Base-by-base conservation (phyloP, 2,329 filamentous ascomycete species). In the Daldinia eschscholtzii region DNA sequence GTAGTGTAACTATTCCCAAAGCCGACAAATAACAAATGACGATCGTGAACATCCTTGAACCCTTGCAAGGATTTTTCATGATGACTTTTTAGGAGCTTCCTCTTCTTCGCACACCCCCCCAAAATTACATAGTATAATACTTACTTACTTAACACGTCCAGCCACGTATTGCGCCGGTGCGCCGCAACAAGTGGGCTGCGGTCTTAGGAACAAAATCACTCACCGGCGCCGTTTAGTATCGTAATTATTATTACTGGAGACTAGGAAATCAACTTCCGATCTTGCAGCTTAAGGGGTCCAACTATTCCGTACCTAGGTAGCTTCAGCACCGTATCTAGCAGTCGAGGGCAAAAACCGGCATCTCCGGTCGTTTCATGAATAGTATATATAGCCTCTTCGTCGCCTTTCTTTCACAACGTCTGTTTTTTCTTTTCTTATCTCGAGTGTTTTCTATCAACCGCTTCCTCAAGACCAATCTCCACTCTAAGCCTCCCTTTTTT, bases 141-240 rank as follows among this genome's bases (percentile, higher is more conserved):
- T 9, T 35, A 35, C 33, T 35, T 35, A 56, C 23, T 33, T 37
- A 57, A 30, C 42, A 46, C 42, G 35, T 58, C 56, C 56, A 59
- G 39, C 55, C 55, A 62, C 63, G 64, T 70, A 64, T 48, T 52
- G 52, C 18, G 52, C 52, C 28, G 52, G 65, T 57, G 57, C 61
- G 60, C 59, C 65, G 61, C 62, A 61, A 55, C 46, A 42, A 68
- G 65, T 69, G 64, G 66, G 41, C 57, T 71, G 66, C 69, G 57
- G 57, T 68, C 61, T 56, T 55, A 59, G 35, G 53, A 59, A 69
- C 61, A 69, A 71, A 71, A 71, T 71, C 50, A 69, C 69, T 71
- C 69, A 71, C 63, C 60, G 61, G 64, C 57, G 46, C 55, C 59
- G 41, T 44, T 67, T 66, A 66, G 65, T 30, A 68, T 69, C 50